Evolutionary conservation across 495 filamentous ascomycete species (phyloP).

Genomic region (Daldinia concentrica): DNA sequence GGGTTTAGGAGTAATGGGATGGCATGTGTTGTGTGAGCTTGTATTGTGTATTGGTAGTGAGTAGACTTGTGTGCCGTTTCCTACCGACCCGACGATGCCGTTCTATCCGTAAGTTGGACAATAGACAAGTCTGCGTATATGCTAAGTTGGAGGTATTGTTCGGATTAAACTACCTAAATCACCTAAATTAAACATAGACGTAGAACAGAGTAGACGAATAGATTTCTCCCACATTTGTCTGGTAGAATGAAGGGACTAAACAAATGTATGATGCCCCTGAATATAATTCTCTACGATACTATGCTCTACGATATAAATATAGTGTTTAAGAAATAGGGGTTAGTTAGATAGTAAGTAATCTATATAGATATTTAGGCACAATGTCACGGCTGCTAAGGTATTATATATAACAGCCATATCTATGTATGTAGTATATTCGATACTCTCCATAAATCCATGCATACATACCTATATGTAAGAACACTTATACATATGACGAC

Average conservation of each 20-base stretch:
- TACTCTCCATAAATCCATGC: not conserved
- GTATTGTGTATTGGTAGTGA: constrained; percentile 4
- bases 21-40: constrained; percentile 2
- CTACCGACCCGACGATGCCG: not conserved
- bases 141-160: not conserved
- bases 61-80: not conserved
- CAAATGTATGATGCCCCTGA: not conserved
- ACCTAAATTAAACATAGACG: not conserved
- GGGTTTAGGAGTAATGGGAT: constrained; percentile 9
- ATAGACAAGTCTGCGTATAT: not conserved
- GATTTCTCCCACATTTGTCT: not conserved
- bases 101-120: not conserved
- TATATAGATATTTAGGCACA: constrained; percentile 26
- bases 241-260: not conserved
- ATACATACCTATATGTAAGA: not conserved
- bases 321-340: not conserved
- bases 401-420: not conserved
- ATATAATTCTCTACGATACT: not conserved
- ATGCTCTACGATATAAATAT: not conserved
- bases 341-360: not conserved
- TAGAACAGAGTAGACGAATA: not conserved
- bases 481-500: not conserved
- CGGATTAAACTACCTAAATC: not conserved
- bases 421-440: not conserved
- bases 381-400: not conserved